Percentiles rank a stretch among this genome's conserved stretches.
These are phyloP conservation scores for Sphaerulina musiva DNA, from an alignment of 2,329 filamentous ascomycete genomes.

Conservation along the genomic window DNA sequence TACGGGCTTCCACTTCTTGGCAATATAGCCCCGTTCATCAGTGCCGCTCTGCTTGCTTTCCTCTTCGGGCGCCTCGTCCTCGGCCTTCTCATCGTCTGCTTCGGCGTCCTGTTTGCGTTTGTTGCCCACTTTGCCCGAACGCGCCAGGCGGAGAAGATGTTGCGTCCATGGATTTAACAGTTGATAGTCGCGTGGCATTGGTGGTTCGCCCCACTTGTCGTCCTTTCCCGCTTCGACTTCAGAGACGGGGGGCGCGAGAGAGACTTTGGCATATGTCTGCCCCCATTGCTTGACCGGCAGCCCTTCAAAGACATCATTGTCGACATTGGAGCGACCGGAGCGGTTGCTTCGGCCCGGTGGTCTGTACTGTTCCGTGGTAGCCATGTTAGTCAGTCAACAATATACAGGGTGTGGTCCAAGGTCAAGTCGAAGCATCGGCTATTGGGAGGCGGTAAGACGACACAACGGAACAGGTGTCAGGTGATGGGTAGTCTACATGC, in stretches of 20 bases:
- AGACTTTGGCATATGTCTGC: slow-evolving; percentile 39
- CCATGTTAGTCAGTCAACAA: slow-evolving; percentile 16
- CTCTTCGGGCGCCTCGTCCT: slow-evolving; percentile 35
- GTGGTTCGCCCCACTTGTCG: slow-evolving; percentile 71
- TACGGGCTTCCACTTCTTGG: slow-evolving; percentile 53
- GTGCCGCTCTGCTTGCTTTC: slow-evolving; percentile 32
- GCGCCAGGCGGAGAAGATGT: slow-evolving; percentile 71
- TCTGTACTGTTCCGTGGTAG: slow-evolving; percentile 43
- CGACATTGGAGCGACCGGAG: slow-evolving; percentile 51
- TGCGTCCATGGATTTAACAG: slow-evolving; percentile 73
- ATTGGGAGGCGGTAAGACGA: neutral
- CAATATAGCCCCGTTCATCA: slow-evolving; percentile 45
- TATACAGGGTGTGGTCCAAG: neutral
- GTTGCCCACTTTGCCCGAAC: slow-evolving; percentile 53
- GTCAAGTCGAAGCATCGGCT: too few species aligned
- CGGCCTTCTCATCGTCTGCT: slow-evolving; percentile 52
- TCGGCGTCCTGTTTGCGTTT: slow-evolving; percentile 58
- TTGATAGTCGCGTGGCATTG: slow-evolving; percentile 81
- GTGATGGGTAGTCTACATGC: neutral
- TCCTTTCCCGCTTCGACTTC: slow-evolving; percentile 33
- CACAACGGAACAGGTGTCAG: neutral
- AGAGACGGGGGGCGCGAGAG: slow-evolving; percentile 28
- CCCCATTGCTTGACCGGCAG: slow-evolving; percentile 89
- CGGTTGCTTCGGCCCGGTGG: slow-evolving; percentile 53
- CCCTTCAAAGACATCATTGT: slow-evolving; percentile 64